Base-by-base conservation (phyloP, 2,329 filamentous ascomycete species). In the Xylariaceae sp. region DNA sequence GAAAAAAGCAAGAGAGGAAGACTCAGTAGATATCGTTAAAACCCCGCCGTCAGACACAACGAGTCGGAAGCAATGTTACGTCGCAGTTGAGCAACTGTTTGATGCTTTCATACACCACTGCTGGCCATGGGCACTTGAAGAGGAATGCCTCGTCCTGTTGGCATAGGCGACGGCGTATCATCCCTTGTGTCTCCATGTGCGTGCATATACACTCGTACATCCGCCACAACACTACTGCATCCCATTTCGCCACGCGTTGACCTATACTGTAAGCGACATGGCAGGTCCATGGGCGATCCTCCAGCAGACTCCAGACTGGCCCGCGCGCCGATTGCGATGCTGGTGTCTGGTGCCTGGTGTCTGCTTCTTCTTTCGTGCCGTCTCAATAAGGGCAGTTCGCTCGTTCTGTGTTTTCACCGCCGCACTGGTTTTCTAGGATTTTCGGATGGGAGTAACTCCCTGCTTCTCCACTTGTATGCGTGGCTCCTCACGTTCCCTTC, bases 141-240 rank as follows among this genome's bases (percentile, higher is more conserved):
- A 13, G 42, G 36, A 50, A 33, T 50, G 56, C 54, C 55, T 55
- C 47, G 48, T 55, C 52, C 44, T 55, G 54, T 35, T 59, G 57
- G 57, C 57, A 54, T 32, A 55, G 32, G 32, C 32, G 36, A 49
- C 54, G 50, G 48, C 56, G 56, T 58, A 61, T 54, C 58, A 50
- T 59, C 39, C 45, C 36, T 15, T 6, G 18, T 27, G 46, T 54
- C 50, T 55, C 57, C 57, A 55, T 55, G 32, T n/a, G 39, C 46
- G 46, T 54, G 57, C 53, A 59, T 59, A 33, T 30, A 50, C 30
- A 41, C 15, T 39, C 23, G 18, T 23, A 27, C 16, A 36, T 42
- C 48, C 57, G 63, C 63, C 63, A 65, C 55, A 62, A 52, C 55
- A 51, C 57, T 55, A 62, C 52, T 64, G 60, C 61, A 50, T 39